Base-by-base conservation (phyloP, 1,284 basidiomycete genomes). In the Ceratobasidium sp. region DNA sequence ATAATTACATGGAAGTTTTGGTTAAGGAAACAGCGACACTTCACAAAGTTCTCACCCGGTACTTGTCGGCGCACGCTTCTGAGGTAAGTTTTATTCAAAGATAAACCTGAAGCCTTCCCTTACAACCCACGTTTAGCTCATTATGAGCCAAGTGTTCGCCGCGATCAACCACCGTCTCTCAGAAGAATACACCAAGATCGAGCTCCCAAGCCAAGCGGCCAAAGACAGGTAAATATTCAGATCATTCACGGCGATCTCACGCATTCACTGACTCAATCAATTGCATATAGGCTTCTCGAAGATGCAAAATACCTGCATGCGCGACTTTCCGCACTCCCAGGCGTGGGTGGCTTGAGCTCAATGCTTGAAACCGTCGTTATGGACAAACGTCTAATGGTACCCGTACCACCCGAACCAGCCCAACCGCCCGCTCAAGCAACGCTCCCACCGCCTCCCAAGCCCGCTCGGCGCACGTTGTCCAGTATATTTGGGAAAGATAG, bases 1-100 rank as follows among this genome's bases (percentile, higher is more conserved):
- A 94, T 83, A 88, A 90, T 35, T 98, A 99, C 85, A 96, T 97
- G 87, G 93, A 96, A 80, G 88, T 96, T 79, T 88, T 99, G 50
- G 92, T 96, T 81, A 98, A 97, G 85, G 97, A 99, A 86, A 97
- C 97, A 3, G 93, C 95, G 75, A 98, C 96, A 35, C 88, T 99
- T 68, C 96, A 99, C 87, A 99, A 97, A 84, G 97, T 99, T 57
- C 88, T 99, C 67, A 95, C 94, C 71, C 94, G 97, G 78, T 99
- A 98, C 84, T 88, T 99, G 33, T 87, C 93, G 5, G 84, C 88
- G 48, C 88, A 89, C 30, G 90, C 95, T 18, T 94, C 97, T 64
- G 94, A 96, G 89, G 93, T 94, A 81, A 84, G 91, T 82, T 46
- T 30, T 50, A 3, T 41, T 54, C 35, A 44, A 55, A 44, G 33